phyloP scores from a whole-genome alignment of 2,329 filamentous ascomycete genomes.

The Fusarium sp. region DNA sequence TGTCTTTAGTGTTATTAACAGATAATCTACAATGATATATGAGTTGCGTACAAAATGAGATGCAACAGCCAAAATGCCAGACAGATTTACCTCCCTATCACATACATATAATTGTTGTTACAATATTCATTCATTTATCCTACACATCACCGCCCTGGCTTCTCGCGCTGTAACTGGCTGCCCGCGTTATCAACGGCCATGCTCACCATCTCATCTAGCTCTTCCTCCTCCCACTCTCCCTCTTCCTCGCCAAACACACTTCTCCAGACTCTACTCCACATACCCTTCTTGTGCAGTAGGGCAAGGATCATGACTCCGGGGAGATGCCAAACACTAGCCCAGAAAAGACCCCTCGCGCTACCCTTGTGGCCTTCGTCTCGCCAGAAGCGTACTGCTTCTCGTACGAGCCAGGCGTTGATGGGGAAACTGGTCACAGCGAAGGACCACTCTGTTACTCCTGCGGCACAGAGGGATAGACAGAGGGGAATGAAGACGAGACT shows the following conservation, averaged over 20 bases:
- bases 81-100: conserved; percentile 26
- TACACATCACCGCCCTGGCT: conserved; percentile 38
- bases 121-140: conserved; percentile 34
- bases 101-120: conserved; percentile 49
- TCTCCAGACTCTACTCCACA: conserved; percentile 87
- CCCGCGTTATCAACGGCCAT: conserved; percentile 53
- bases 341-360: conserved; percentile 88
- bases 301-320: conserved; percentile 91
- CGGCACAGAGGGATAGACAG: conserved; percentile 83
- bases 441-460: conserved; percentile 86
- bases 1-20: conserved; percentile 15
- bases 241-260: conserved; percentile 75
- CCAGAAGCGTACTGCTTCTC: conserved; percentile 88
- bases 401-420: conserved; percentile 88
- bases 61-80: conserved; percentile 15
- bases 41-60: conserved; percentile 26
- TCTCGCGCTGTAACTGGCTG: conserved; percentile 30
- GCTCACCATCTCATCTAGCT: conserved; percentile 59
- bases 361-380: conserved; percentile 82
- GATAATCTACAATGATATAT: conserved; percentile 36
- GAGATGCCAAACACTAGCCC: conserved; percentile 98
- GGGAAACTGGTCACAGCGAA: conserved; percentile 86
- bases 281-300: conserved; percentile 92
- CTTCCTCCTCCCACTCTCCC: conserved; percentile 72
- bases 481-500: conserved; percentile 88